Evolutionary conservation across 805 yeast species (phyloP).

Genomic region (Metschnikowia reukaufii): DNA sequence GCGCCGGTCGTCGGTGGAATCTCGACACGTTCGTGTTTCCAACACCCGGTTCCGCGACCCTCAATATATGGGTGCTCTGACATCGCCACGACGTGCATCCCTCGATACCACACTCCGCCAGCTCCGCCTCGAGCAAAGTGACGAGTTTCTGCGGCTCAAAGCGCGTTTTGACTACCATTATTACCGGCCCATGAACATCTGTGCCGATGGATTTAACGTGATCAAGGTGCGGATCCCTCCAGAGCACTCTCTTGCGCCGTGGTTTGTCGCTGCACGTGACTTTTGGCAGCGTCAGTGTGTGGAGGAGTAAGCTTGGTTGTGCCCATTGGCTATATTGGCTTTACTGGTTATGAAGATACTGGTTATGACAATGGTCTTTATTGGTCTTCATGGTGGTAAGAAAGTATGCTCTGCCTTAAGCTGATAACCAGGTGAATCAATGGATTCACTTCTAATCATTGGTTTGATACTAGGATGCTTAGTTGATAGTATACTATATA

Average conservation of each 20-base stretch:
- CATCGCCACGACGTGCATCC: conserved; percentile 17
- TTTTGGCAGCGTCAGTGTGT: conserved; percentile 53
- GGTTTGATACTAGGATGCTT: no score
- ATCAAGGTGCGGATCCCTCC: conserved; percentile 56
- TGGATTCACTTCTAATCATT: no score
- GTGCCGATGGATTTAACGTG: conserved; percentile 36
- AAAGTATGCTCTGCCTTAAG: no score
- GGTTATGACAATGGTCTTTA: no score
- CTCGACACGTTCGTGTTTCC: conserved; percentile 27
- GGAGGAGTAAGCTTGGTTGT: not conserved
- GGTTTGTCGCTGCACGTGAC: conserved; percentile 69
- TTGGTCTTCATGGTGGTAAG: no score
- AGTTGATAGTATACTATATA: no score
- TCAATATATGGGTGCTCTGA: conserved; percentile 7
- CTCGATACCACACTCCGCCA: conserved; percentile 17
- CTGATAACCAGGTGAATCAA: no score
- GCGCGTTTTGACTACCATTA: conserved; percentile 34
- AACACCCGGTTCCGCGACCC: conserved; percentile 24
- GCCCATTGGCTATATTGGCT: not conserved
- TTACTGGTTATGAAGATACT: no score
- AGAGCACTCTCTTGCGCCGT: conserved; percentile 63
- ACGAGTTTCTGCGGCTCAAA: conserved; percentile 17
- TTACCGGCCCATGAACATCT: conserved; percentile 42
- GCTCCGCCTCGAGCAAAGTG: conserved; percentile 14
- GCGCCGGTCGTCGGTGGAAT: conserved; percentile 32